A percentile compares a stretch with the other conserved stretches of the same genome.
phyloP scores from a whole-genome alignment of 768 basidiomycete species.

The Trametes sanguinea region DNA sequence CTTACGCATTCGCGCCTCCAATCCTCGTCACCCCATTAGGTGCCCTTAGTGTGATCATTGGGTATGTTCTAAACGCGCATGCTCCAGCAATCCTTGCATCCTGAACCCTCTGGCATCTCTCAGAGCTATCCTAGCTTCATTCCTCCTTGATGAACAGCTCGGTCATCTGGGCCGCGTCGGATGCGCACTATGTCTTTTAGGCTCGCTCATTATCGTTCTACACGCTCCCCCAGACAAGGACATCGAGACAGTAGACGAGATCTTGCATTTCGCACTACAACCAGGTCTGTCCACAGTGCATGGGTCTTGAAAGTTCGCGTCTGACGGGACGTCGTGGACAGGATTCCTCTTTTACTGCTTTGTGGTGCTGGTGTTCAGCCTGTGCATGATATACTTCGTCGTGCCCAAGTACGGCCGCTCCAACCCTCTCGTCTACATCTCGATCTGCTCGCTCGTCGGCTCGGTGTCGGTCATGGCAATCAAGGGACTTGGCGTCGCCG shows the following conservation, averaged over 20 bases:
- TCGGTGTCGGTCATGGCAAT: conserved; percentile 97
- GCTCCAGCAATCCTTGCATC: background rate
- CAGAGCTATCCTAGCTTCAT: conserved; percentile 92
- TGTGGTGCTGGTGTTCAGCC: conserved; percentile 75
- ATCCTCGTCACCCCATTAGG: conserved; percentile 96
- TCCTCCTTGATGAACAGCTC: conserved; percentile 89
- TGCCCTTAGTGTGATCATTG: conserved; percentile 92
- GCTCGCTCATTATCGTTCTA: conserved; percentile 91
- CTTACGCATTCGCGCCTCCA: conserved; percentile 96
- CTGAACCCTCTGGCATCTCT: too few species aligned
- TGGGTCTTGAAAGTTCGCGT: background rate
- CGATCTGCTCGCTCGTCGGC: conserved; percentile 95
- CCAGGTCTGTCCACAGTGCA: conserved; percentile 60
- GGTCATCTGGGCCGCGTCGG: conserved; percentile 91
- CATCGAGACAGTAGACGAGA: conserved; percentile 90
- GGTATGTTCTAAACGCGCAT: conserved; percentile 51
- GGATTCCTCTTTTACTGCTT: conserved; percentile 92
- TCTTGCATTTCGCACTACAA: conserved; percentile 84
- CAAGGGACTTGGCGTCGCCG: conserved; percentile 96
- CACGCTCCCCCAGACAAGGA: conserved; percentile 97
- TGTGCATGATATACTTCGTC: conserved; percentile 86
- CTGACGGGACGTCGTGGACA: conserved; percentile 32
- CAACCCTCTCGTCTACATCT: conserved; percentile 90
- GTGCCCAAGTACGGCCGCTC: conserved; percentile 84
- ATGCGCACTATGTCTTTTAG: conserved; percentile 80